Conservation (phyloP, 2,329 filamentous ascomycete species). For the Emericellopsis atlantica region DNA sequence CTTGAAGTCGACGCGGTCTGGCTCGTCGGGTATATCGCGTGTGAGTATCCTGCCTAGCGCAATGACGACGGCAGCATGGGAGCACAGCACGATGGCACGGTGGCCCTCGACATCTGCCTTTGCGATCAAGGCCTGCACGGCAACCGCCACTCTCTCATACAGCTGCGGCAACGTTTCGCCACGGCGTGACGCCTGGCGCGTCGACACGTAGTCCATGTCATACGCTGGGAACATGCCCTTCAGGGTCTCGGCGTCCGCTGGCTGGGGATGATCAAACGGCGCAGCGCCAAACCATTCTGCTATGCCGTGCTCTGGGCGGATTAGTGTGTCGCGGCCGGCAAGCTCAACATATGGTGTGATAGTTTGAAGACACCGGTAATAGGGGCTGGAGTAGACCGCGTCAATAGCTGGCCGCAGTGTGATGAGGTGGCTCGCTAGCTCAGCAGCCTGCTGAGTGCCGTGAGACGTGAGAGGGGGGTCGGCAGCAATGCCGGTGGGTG, state of each 20-base stretch:
- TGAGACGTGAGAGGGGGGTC: constrained; percentile 82
- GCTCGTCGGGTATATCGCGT: constrained; percentile 59
- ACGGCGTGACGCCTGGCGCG: constrained; percentile 52
- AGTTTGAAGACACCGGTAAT: constrained; percentile 81
- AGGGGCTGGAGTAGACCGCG: constrained; percentile 71
- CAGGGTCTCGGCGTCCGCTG: constrained; percentile 52
- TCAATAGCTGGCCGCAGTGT: constrained; percentile 55
- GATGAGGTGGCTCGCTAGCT: constrained; percentile 57
- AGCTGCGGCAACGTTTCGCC: constrained; percentile 74
- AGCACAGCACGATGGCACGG: constrained; percentile 66
- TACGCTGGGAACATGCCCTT: constrained; percentile 54
- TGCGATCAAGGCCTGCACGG: constrained; percentile 57
- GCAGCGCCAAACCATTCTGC: constrained; percentile 90
- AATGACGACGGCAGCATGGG: constrained; percentile 84
- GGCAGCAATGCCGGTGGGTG: constrained; percentile 76
- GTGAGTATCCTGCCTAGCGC: constrained; percentile 74
- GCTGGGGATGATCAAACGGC: constrained; percentile 72
- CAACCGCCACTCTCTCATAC: constrained; percentile 65
- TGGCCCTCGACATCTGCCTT: constrained; percentile 59
- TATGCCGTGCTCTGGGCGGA: constrained; percentile 44
- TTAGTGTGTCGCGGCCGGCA: constrained; percentile 14
- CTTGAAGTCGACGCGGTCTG: constrained; percentile 65
- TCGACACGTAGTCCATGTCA: constrained; percentile 43
- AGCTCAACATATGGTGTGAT: constrained; percentile 55
- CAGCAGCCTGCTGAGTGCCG: constrained; percentile 69